Evolutionary conservation across 805 yeast species (phyloP).

Genomic region (Candida maris): DNA sequence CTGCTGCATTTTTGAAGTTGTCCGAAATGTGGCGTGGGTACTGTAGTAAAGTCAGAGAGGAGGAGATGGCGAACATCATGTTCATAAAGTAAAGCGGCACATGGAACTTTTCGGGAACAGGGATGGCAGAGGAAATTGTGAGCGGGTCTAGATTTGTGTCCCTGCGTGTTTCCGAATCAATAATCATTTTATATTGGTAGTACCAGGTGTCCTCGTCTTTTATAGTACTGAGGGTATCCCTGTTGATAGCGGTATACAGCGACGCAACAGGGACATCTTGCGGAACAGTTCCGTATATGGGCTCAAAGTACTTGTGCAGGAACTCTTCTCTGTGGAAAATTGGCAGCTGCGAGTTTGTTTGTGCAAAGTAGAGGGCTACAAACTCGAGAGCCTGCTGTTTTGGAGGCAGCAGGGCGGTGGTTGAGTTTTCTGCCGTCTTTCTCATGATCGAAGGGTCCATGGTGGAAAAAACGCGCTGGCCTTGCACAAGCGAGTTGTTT

Average conservation of each 20-base stretch:
- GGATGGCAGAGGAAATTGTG: slow-evolving; percentile 34
- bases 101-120: slow-evolving; percentile 46
- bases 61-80: slow-evolving; percentile 76
- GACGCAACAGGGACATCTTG: slow-evolving; percentile 55
- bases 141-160: slow-evolving; percentile 29
- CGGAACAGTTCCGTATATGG: slow-evolving; percentile 72
- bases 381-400: slow-evolving; percentile 67
- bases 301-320: slow-evolving; percentile 61
- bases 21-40: slow-evolving; percentile 65
- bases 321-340: slow-evolving; percentile 79
- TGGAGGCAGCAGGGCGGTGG: slow-evolving; percentile 59
- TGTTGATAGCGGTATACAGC: slow-evolving; percentile 45
- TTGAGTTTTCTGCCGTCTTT: slow-evolving; percentile 19
- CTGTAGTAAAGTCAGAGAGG: slow-evolving; percentile 67
- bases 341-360: slow-evolving; percentile 81
- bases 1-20: slow-evolving; percentile 65
- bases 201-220: slow-evolving; percentile 45
- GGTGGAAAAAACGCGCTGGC: slow-evolving; percentile 14
- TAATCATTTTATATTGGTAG: slow-evolving; percentile 35
- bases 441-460: slow-evolving; percentile 29
- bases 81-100: slow-evolving; percentile 67
- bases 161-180: slow-evolving; percentile 27
- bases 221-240: slow-evolving; percentile 25
- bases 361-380: slow-evolving; percentile 65
- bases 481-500: slow-evolving; percentile 3